phyloP scores from a whole-genome alignment of 805 yeast species.

The Cyberlindnera japonica region DNA sequence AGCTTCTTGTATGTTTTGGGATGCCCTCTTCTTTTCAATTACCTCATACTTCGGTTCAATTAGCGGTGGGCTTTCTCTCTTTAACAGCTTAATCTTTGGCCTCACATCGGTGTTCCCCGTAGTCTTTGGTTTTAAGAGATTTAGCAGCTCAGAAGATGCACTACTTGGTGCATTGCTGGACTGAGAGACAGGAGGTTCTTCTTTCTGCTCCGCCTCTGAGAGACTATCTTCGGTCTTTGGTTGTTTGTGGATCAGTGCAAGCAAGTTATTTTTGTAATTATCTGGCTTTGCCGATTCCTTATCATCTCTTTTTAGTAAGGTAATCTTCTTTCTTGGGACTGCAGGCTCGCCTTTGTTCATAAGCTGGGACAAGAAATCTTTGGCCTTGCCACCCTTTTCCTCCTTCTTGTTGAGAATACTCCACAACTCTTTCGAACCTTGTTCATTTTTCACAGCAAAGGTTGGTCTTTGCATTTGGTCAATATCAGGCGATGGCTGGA shows the following conservation, averaged over 20 bases:
- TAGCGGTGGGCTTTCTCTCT: constrained; percentile 16
- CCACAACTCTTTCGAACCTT: constrained; percentile 40
- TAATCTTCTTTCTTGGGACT: constrained; percentile 3
- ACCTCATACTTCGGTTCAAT: not conserved
- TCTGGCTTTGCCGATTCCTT: not conserved
- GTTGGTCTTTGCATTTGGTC: constrained; percentile 37
- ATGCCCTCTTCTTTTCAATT: constrained; percentile 1
- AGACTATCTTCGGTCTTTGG: constrained; percentile 6
- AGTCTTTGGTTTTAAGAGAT: constrained; percentile 9
- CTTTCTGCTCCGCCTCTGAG: constrained; percentile 2
- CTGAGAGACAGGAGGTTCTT: constrained; percentile 5
- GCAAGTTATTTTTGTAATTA: constrained; percentile 20
- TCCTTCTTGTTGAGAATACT: constrained; percentile 37
- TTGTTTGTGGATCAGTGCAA: constrained; percentile 20
- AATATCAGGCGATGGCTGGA: constrained; percentile 34
- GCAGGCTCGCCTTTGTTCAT: constrained; percentile 6
- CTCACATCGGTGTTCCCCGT: constrained; percentile 1
- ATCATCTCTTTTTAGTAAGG: constrained; percentile 7
- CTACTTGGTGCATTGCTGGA: constrained; percentile 1
- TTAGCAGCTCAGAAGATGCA: constrained; percentile 6
- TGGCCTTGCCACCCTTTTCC: constrained; percentile 10
- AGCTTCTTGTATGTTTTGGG: not conserved
- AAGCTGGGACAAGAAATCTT: constrained; percentile 16
- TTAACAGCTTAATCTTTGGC: constrained; percentile 24
- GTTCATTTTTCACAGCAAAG: constrained; percentile 29